Evolutionary conservation across 2,329 filamentous ascomycete species (phyloP), one percentile per base, ranked within the genome.

Genomic region (Annulohypoxylon truncatum): DNA sequence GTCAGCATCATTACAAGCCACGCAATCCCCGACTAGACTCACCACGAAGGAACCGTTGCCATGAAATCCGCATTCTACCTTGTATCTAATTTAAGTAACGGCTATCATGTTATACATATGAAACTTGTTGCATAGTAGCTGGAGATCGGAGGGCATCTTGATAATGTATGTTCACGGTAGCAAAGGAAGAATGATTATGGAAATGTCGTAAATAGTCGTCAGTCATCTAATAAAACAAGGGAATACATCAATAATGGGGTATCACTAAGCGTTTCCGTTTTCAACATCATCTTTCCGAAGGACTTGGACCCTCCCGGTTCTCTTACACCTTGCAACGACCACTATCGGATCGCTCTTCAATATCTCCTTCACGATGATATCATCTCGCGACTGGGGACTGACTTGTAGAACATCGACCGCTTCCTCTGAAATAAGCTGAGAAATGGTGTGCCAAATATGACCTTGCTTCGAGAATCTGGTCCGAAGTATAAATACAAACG

Each of bases 1-100:
- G 0, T 76, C 77, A 2, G 71, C 75, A 1, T 78, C 78, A 47
- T 79, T 80, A 55, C 78, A 79, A 6, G 78, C 80, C 9, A 77
- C 78, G 55, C 78, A 80, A 2, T 71, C 72, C 1, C 78, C 78
- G 0, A 80, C 51, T 10, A 79, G 64, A 15, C 73, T 77, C 0
- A 78, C 78, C 0, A 76, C 73, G 57, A 77, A 79, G 5, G 72
- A 73, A 0, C 78, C 78, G 2, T 69, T 71, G 0, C 74, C 77
- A n/a, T n/a, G n/a, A n/a, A n/a, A n/a, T n/a, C n/a, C n/a, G n/a
- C n/a, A n/a, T n/a, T n/a, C n/a, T n/a, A n/a, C n/a, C n/a, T n/a
- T n/a, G n/a, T n/a, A n/a, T n/a, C n/a, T n/a, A n/a, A n/a, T n/a
- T n/a, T n/a, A n/a, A n/a, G n/a, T n/a, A n/a, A n/a, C n/a, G n/a